These are phyloP conservation scores for Lagenidium sp. DNA, from an alignment of 352 stramenopile genomes.

Conservation along the genomic window DNA sequence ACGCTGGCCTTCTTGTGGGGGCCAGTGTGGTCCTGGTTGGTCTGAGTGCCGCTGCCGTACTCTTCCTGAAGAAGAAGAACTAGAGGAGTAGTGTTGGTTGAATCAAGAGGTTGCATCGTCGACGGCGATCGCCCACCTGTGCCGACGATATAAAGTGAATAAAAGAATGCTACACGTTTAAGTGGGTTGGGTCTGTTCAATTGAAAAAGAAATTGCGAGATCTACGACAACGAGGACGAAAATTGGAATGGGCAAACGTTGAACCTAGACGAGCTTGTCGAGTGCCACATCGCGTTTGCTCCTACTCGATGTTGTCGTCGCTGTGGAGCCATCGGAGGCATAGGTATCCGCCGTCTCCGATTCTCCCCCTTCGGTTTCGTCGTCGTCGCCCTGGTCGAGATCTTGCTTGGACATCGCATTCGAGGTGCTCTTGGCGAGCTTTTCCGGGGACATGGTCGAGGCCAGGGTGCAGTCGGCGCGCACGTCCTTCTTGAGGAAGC, in stretches of 20 bases:
- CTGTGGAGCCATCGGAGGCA: slow-evolving; percentile 7
- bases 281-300: background rate
- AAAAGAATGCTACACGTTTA: background rate
- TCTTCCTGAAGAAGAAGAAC: slow-evolving; percentile 62
- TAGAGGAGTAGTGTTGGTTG: slow-evolving; percentile 11
- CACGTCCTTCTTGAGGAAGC: slow-evolving; percentile 84
- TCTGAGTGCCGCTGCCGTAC: slow-evolving; percentile 35
- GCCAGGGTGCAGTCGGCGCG: slow-evolving; percentile 15
- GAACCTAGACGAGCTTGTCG: background rate
- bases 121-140: too few relatives aligned
- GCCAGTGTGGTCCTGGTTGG: slow-evolving; percentile 25
- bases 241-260: too few relatives aligned
- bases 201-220: too few relatives aligned
- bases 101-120: too few relatives aligned
- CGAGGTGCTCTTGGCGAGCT: too few relatives aligned
- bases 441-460: slow-evolving; percentile 11
- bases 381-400: background rate
- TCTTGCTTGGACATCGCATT: too few relatives aligned
- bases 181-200: too few relatives aligned
- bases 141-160: too few relatives aligned
- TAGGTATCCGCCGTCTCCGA: slow-evolving; percentile 11
- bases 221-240: too few relatives aligned
- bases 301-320: background rate
- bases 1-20: slow-evolving; percentile 11
- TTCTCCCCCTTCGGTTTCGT: slow-evolving; percentile 12